These are phyloP conservation scores for Vaccinium macrocarpon DNA, from an alignment of 148 eudicot genomes.

Conservation along the genomic window DNA sequence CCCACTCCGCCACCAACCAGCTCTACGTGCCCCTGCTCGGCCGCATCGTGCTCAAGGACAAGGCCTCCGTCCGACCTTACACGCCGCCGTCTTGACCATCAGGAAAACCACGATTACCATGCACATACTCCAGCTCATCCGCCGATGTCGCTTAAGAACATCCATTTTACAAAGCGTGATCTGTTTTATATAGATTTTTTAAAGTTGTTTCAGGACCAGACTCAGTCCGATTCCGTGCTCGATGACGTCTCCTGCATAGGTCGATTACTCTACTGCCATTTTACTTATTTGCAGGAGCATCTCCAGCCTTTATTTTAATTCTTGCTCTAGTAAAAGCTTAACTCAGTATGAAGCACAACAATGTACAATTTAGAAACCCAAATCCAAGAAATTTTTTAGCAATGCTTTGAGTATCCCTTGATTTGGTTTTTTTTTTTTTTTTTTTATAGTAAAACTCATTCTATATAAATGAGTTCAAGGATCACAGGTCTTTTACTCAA, in stretches of 20 bases:
- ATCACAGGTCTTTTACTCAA: no score
- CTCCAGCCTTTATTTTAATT: not conserved
- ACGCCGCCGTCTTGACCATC: constrained; percentile 64
- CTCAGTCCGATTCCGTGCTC: constrained; percentile 76
- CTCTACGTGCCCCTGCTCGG: constrained; percentile 88
- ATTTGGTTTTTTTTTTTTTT: no score
- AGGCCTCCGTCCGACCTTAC: constrained; percentile 63
- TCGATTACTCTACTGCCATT: not conserved
- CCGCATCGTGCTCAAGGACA: constrained; percentile 81
- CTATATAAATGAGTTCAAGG: no score
- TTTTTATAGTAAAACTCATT: no score
- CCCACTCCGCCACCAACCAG: constrained; percentile 80
- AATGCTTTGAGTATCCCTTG: not conserved
- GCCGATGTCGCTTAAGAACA: constrained; percentile 58
- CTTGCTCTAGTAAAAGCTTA: no score
- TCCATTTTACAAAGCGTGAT: constrained; percentile 94
- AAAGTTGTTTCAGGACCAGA: constrained; percentile 83
- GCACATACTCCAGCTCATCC: constrained; percentile 67
- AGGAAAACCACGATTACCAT: constrained; percentile 78
- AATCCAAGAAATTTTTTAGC: no score
- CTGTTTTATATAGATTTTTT: constrained; percentile 80
- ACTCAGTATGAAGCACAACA: no score
- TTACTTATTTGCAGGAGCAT: not conserved
- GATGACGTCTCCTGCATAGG: constrained; percentile 80
- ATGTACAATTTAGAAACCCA: not conserved